These are phyloP conservation scores for Choiromyces venosus DNA, from an alignment of 495 filamentous ascomycete species.

Conservation along the genomic window DNA sequence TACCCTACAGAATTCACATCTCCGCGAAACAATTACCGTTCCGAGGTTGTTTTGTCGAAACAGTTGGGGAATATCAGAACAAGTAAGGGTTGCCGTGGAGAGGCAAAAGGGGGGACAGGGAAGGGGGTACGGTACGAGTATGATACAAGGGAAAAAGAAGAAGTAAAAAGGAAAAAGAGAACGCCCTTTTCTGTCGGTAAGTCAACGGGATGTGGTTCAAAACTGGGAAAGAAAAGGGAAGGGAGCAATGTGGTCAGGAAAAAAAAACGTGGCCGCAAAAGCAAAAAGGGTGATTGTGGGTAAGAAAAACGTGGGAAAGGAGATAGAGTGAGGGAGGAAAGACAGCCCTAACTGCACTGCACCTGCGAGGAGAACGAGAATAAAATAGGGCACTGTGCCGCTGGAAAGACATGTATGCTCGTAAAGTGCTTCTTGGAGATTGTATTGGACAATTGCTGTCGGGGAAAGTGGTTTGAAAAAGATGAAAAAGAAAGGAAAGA, in stretches of 20 bases:
- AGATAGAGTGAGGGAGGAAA: not conserved
- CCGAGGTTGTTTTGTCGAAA: not conserved
- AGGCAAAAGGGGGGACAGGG: not conserved
- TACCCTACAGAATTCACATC: not conserved
- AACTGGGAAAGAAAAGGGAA: not conserved
- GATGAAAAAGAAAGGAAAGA: not conserved
- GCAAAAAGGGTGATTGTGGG: not conserved
- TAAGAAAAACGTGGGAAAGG: conserved; percentile 3
- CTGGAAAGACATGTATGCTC: not conserved
- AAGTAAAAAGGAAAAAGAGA: not conserved
- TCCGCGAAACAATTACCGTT: not conserved
- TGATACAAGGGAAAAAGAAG: too few relatives aligned
- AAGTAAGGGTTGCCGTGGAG: not conserved
- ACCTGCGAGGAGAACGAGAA: not conserved
- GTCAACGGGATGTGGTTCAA: not conserved
- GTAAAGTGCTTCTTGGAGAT: not conserved
- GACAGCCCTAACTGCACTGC: not conserved
- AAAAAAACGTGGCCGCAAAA: conserved; percentile 2
- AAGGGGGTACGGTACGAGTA: too few relatives aligned
- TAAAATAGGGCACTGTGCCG: not conserved
- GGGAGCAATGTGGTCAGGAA: not conserved
- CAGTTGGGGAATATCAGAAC: not conserved
- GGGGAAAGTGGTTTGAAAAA: not conserved
- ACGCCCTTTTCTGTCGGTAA: not conserved
- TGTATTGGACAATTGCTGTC: not conserved